Evolutionary conservation across 805 yeast species (phyloP).

Genomic region (Tetrapisispora taiwanensis): DNA sequence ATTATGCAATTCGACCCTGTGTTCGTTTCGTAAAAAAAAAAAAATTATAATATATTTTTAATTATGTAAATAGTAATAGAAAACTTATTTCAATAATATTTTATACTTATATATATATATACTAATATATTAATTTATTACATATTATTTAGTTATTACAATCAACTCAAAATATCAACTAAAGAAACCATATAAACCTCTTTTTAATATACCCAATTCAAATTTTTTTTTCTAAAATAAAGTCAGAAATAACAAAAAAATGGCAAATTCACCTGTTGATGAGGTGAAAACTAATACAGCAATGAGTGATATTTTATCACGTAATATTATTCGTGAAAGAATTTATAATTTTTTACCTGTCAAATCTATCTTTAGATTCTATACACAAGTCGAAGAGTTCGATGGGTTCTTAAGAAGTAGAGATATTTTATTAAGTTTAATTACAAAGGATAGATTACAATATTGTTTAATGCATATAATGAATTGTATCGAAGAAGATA

Average conservation of each 20-base stretch:
- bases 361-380: conserved; percentile 4
- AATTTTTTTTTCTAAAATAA: too few relatives aligned
- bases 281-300: neutral
- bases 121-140: too few relatives aligned
- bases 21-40: neutral
- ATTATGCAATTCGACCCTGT: neutral
- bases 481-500: conserved; percentile 5
- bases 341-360: conserved; percentile 9
- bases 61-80: too few relatives aligned
- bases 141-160: too few relatives aligned
- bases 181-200: too few relatives aligned
- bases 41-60: neutral
- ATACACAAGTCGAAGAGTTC: conserved; percentile 14
- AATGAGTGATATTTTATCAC: conserved; percentile 7
- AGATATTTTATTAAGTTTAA: conserved; percentile 8
- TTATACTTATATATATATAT: too few relatives aligned
- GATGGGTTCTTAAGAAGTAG: conserved; percentile 8
- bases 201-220: neutral
- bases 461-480: conserved; percentile 6
- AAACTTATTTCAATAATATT: too few relatives aligned
- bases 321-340: conserved; percentile 9
- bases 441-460: neutral
- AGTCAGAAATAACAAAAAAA: neutral
- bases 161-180: too few relatives aligned
- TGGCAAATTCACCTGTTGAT: neutral